These are phyloP conservation scores for Cercospora nicotianae DNA, from an alignment of 2,329 filamentous ascomycete species.

Conservation along the genomic window DNA sequence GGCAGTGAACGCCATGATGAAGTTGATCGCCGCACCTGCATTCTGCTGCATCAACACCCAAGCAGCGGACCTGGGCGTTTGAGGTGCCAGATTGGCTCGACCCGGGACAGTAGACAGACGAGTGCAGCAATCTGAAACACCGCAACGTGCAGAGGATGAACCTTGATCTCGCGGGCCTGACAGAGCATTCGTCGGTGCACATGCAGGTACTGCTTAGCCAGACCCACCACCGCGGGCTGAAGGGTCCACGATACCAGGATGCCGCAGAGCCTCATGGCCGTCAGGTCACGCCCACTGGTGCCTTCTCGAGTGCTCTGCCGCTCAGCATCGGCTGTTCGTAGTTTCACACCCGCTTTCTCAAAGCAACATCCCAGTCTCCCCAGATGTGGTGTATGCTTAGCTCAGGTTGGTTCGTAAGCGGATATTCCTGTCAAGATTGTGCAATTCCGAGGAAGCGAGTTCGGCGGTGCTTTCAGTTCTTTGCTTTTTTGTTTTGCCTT, in stretches of 20 bases:
- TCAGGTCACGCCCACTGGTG: background rate
- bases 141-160: slow-evolving; percentile 29
- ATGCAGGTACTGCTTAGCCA: slow-evolving; percentile 33
- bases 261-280: slow-evolving; percentile 17
- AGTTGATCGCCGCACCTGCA: slow-evolving; percentile 31
- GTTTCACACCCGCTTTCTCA: background rate
- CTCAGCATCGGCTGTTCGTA: background rate
- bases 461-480: background rate
- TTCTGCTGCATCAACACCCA: slow-evolving; percentile 16
- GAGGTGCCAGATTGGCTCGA: slow-evolving; percentile 30
- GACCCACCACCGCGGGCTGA: slow-evolving; percentile 19
- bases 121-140: slow-evolving; percentile 29
- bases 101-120: slow-evolving; percentile 18
- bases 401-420: background rate
- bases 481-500: background rate
- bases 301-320: background rate
- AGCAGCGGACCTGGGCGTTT: slow-evolving; percentile 13
- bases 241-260: slow-evolving; percentile 16
- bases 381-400: background rate
- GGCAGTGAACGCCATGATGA: slow-evolving; percentile 18
- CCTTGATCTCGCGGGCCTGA: slow-evolving; percentile 23
- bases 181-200: slow-evolving; percentile 29
- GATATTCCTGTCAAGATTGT: background rate
- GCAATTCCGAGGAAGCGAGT: background rate
- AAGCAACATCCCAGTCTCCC: background rate